A percentile compares a stretch with the other conserved stretches of the same genome.
phyloP scores from a whole-genome alignment of 2,329 filamentous ascomycete genomes.

The Orbilia quercus region DNA sequence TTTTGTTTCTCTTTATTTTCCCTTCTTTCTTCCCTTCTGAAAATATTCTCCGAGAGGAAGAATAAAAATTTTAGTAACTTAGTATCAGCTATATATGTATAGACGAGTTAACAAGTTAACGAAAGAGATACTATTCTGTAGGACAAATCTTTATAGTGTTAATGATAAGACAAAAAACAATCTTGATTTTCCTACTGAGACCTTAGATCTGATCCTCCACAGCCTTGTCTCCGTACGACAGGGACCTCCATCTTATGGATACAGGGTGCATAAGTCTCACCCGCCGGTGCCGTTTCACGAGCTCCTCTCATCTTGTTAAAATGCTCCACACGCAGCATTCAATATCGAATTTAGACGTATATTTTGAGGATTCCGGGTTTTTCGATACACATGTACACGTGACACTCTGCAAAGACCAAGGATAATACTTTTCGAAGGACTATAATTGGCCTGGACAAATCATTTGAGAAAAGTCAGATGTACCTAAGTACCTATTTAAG shows the following conservation, averaged over 20 bases:
- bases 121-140: no score
- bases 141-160: no score
- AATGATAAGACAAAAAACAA: no score
- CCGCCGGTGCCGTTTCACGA: constrained; percentile 8
- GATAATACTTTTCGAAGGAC: no score
- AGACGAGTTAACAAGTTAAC: no score
- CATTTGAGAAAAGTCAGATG: background rate
- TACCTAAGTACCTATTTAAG: no score
- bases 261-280: constrained; percentile 8
- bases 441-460: no score
- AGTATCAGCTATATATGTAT: no score
- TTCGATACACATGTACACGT: background rate
- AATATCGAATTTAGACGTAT: background rate
- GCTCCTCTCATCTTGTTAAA: constrained; percentile 15
- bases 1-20: no score
- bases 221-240: background rate
- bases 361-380: background rate
- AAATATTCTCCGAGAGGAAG: no score
- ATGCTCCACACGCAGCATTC: background rate
- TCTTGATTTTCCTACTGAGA: constrained; percentile 3
- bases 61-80: no score
- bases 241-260: background rate
- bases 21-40: no score
- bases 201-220: background rate
- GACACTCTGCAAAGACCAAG: constrained; percentile 3